These are phyloP conservation scores for Eucalyptus pauciflora DNA, from an alignment of 345 rosid genomes.

Conservation along the genomic window DNA sequence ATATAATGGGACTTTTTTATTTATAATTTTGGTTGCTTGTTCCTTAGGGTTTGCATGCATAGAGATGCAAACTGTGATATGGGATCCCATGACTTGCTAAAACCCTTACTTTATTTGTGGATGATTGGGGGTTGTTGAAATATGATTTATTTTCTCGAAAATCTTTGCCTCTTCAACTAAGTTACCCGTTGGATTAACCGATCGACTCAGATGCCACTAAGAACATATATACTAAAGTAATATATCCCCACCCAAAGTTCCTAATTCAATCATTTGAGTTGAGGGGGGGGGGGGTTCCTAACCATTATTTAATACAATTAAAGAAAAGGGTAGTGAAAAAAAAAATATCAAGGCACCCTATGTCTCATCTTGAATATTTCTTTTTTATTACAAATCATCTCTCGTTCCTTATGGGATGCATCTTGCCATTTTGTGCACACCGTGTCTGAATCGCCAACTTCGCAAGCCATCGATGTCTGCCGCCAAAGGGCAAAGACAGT, in stretches of 20 bases:
- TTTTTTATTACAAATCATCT: background rate
- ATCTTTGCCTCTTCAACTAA: background rate
- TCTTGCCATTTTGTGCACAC: background rate
- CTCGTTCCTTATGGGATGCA: background rate
- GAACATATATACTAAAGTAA: background rate
- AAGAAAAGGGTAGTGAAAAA: background rate
- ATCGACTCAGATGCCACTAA: background rate
- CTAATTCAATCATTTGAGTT: background rate
- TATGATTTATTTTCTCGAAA: background rate
- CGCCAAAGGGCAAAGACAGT: background rate
- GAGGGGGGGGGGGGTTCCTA: background rate
- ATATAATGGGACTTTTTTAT: background rate
- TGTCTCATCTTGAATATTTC: background rate
- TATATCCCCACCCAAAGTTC: background rate
- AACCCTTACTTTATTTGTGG: background rate
- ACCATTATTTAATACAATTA: background rate
- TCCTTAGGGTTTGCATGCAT: background rate
- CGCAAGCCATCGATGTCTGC: background rate
- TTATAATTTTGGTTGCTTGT: background rate
- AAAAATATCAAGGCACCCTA: background rate
- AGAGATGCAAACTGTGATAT: slow-evolving; percentile 1
- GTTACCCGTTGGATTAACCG: background rate
- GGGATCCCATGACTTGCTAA: slow-evolving; percentile 2
- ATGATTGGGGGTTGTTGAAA: background rate
- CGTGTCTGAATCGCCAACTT: background rate